Conservation (phyloP, 139 green algal species). For the Auxenochlorella pyrenoidosa region DNA sequence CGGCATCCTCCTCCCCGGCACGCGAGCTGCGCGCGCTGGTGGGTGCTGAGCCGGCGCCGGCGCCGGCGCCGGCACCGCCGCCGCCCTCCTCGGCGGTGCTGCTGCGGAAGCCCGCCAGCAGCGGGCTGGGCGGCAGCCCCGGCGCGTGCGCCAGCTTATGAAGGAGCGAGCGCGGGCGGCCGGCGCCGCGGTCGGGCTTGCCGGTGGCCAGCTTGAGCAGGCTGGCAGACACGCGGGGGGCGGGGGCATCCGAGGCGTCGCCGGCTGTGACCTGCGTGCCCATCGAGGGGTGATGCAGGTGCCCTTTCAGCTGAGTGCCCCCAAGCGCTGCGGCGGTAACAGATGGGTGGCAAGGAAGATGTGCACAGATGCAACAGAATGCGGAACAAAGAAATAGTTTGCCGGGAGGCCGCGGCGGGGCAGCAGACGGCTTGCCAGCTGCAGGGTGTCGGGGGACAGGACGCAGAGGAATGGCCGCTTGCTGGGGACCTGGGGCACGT, state of each 20-base stretch:
- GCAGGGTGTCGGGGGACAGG: constrained; percentile 6
- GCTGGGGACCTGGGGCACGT: not conserved
- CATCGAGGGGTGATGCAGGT: too few species aligned
- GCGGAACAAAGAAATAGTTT: too few species aligned
- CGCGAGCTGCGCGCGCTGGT: not conserved
- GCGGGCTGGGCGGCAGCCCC: not conserved
- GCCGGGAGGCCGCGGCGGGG: too few species aligned
- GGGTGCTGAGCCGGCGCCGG: not conserved
- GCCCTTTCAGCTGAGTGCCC: too few species aligned
- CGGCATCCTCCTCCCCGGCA: not conserved
- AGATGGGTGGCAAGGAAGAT: too few species aligned
- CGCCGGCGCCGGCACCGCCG: not conserved
- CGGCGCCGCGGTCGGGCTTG: not conserved
- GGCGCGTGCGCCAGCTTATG: constrained; percentile 16
- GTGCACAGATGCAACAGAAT: too few species aligned
- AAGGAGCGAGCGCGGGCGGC: not conserved
- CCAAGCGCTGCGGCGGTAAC: too few species aligned
- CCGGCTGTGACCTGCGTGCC: not conserved
- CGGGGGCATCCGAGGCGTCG: not conserved
- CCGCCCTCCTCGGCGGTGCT: not conserved
- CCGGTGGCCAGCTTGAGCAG: not conserved
- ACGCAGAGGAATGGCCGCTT: constrained; percentile 19
- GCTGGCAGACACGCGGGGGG: not conserved
- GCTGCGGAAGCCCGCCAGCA: not conserved
- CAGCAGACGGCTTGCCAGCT: not conserved